Evolutionary conservation across 495 filamentous ascomycete species (phyloP).

Genomic region (Penicillium verhagenii): DNA sequence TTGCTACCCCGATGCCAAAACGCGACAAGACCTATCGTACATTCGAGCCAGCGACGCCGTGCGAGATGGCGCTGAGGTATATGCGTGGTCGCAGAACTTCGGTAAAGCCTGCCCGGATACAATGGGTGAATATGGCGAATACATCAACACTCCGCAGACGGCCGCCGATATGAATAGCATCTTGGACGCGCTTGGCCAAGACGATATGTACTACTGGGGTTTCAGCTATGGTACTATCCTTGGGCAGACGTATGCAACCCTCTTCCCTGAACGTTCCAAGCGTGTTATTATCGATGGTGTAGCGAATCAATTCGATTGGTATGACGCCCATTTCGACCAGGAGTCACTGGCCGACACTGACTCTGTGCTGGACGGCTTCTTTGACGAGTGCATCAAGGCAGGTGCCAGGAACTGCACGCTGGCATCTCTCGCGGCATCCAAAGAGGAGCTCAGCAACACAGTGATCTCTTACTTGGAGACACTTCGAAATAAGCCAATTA

Average conservation of each 20-base stretch:
- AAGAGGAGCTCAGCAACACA: slow-evolving; percentile 25
- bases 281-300: slow-evolving; percentile 18
- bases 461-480: slow-evolving; percentile 23
- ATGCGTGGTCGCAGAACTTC: slow-evolving; percentile 35
- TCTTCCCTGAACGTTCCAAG: slow-evolving; percentile 15
- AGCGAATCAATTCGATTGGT: slow-evolving; percentile 30
- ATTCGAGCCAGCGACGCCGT: slow-evolving; percentile 26
- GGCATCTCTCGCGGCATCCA: slow-evolving; percentile 29
- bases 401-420: slow-evolving; percentile 23
- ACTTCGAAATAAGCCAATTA: slow-evolving; percentile 32
- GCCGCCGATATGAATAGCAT: slow-evolving; percentile 52
- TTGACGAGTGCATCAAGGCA: slow-evolving; percentile 44
- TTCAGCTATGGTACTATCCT: slow-evolving; percentile 21
- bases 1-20: slow-evolving; percentile 35
- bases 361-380: slow-evolving; percentile 37
- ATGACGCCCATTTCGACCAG: slow-evolving; percentile 13
- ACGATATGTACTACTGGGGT: slow-evolving; percentile 19
- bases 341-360: slow-evolving; percentile 35
- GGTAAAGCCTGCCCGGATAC: slow-evolving; percentile 39
- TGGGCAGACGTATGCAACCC: slow-evolving; percentile 15
- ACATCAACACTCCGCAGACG: slow-evolving; percentile 49
- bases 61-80: slow-evolving; percentile 40
- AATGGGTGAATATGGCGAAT: slow-evolving; percentile 37
- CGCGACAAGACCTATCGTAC: slow-evolving; percentile 18
- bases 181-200: slow-evolving; percentile 42